Conservation (phyloP, 345 rosid genomes). For the Dovyalis caffra region DNA sequence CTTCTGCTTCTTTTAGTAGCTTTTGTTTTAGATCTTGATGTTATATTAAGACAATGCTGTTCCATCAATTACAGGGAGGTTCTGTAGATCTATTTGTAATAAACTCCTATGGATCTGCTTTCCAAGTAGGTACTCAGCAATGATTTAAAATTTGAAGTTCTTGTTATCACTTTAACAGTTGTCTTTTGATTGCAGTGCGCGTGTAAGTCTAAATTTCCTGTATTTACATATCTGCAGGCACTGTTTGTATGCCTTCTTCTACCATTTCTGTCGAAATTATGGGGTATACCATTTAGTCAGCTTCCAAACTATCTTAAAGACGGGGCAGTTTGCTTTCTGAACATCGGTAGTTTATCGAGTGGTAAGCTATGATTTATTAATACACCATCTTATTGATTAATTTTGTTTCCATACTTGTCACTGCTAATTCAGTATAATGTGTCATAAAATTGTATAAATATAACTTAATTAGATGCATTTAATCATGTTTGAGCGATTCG, state of each 20-base stretch:
- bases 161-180: neutral
- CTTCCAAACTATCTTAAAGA: slow-evolving; percentile 84
- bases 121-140: slow-evolving; percentile 57
- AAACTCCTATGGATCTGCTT: slow-evolving; percentile 86
- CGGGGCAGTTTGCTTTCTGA: slow-evolving; percentile 89
- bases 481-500: no score
- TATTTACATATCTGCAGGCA: slow-evolving; percentile 48
- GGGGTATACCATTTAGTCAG: slow-evolving; percentile 90
- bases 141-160: slow-evolving; percentile 2
- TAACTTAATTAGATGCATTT: no score
- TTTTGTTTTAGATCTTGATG: neutral
- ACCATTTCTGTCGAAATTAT: slow-evolving; percentile 87
- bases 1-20: no score
- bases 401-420: no score
- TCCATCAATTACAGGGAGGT: slow-evolving; percentile 58
- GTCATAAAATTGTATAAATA: no score
- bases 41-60: slow-evolving; percentile 11
- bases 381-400: no score
- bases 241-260: slow-evolving; percentile 73
- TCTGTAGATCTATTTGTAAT: slow-evolving; percentile 86
- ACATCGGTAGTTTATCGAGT: slow-evolving; percentile 54
- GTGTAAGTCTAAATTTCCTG: slow-evolving; percentile 16
- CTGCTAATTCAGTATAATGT: no score
- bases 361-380: slow-evolving; percentile 44
- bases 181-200: slow-evolving; percentile 1